Percentiles rank a stretch among this genome's conserved stretches.
phyloP scores from a whole-genome alignment of 441 rosid genomes.

The Pelargonium citronellum region DNA sequence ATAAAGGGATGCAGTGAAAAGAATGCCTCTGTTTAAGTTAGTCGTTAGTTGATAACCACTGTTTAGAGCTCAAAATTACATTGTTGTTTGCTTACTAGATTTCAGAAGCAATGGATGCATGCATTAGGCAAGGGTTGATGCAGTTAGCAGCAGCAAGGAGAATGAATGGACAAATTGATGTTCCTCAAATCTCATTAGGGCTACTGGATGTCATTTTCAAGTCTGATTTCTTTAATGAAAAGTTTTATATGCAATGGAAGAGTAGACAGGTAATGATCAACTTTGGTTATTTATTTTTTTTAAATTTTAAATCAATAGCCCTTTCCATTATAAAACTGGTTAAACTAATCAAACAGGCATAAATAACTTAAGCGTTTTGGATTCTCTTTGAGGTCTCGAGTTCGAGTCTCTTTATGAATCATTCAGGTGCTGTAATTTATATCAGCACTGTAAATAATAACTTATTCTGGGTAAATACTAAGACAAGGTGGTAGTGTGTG shows the following conservation, averaged over 20 bases:
- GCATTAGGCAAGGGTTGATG: conserved; percentile 64
- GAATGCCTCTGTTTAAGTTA: conserved; percentile 1
- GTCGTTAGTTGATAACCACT: neutral
- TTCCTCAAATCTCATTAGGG: conserved; percentile 71
- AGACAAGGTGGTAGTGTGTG: neutral
- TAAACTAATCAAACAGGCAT: conserved; percentile 8
- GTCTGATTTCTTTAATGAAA: conserved; percentile 82
- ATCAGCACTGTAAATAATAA: neutral
- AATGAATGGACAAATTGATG: conserved; percentile 57
- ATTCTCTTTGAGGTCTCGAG: too few relatives aligned
- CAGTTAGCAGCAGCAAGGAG: conserved; percentile 51
- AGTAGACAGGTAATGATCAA: conserved; percentile 66
- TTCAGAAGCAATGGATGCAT: conserved; percentile 80
- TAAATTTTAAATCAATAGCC: neutral
- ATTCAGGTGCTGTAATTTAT: conserved; percentile 3
- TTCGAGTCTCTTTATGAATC: neutral
- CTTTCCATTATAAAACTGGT: conserved; percentile 8
- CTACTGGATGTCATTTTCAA: conserved; percentile 71
- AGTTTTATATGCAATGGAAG: conserved; percentile 79
- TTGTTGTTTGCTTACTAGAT: conserved; percentile 42
- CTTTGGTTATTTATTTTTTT: conserved; percentile 1
- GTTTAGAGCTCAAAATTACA: conserved; percentile 9
- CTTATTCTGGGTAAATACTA: neutral
- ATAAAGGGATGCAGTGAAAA: neutral
- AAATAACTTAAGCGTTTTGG: neutral